phyloP scores from a whole-genome alignment of 2,329 filamentous ascomycete genomes.

The Penicillium aurantiogriseum region DNA sequence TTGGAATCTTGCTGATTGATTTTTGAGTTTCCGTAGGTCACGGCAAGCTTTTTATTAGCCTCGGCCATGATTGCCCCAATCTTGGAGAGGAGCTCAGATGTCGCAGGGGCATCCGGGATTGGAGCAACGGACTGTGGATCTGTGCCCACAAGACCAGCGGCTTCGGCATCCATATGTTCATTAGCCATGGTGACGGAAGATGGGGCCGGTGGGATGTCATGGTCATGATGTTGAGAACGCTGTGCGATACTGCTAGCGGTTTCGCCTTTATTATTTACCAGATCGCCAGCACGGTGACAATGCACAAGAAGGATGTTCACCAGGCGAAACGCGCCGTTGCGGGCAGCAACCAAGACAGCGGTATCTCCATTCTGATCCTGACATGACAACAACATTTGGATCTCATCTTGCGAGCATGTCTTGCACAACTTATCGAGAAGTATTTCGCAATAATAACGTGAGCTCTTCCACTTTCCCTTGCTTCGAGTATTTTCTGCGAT shows the following conservation, averaged over 20 bases:
- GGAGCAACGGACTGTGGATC: slow-evolving; percentile 30
- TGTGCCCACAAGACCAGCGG: slow-evolving; percentile 28
- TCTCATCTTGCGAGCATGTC: slow-evolving; percentile 69
- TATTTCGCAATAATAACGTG: slow-evolving; percentile 89
- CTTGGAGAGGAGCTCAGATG: slow-evolving; percentile 66
- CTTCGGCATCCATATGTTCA: slow-evolving; percentile 35
- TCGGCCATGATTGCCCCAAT: slow-evolving; percentile 69
- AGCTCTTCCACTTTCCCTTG: slow-evolving; percentile 82
- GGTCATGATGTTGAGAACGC: slow-evolving; percentile 64
- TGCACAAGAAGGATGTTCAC: slow-evolving; percentile 67
- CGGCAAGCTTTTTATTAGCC: slow-evolving; percentile 68
- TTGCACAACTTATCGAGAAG: slow-evolving; percentile 85
- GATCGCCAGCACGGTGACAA: slow-evolving; percentile 73
- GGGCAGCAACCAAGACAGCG: slow-evolving; percentile 80
- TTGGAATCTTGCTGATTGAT: slow-evolving; percentile 55
- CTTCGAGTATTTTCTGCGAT: slow-evolving; percentile 84
- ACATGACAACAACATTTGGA: slow-evolving; percentile 75
- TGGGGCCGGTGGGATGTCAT: slow-evolving; percentile 64
- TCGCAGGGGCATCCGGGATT: slow-evolving; percentile 54
- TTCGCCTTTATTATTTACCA: slow-evolving; percentile 77
- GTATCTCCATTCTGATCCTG: slow-evolving; percentile 89
- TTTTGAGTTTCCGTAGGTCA: slow-evolving; percentile 59
- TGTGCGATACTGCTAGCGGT: slow-evolving; percentile 83
- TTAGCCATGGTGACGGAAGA: slow-evolving; percentile 60
- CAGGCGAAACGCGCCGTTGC: slow-evolving; percentile 79